Conservation (phyloP, 129 eudicot species). For the Flaveria brownii region DNA sequence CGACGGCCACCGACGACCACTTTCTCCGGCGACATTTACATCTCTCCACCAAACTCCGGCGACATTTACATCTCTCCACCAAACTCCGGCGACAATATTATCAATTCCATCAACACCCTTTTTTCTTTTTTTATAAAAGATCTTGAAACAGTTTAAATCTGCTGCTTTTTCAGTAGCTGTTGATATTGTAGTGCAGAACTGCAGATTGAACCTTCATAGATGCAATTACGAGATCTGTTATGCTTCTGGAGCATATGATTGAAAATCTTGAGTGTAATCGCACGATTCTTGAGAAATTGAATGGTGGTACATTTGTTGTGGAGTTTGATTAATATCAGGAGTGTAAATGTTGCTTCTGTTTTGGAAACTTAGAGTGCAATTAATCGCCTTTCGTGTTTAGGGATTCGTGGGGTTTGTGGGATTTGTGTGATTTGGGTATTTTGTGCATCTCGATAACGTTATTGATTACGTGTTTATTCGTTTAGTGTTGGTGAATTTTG, state of each 20-base stretch:
- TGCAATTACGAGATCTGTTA: slow-evolving; percentile 24
- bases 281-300: not conserved
- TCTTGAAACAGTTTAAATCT: slow-evolving; percentile 6
- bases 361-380: slow-evolving; percentile 10
- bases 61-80: not conserved
- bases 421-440: not conserved
- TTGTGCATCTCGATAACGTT: slow-evolving; percentile 29
- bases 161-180: slow-evolving; percentile 14
- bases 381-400: not conserved
- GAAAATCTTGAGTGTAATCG: slow-evolving; percentile 17
- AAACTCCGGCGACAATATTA: slow-evolving; percentile 7
- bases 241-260: not conserved
- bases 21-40: slow-evolving; percentile 34
- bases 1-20: slow-evolving; percentile 44
- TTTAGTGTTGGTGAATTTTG: slow-evolving; percentile 1
- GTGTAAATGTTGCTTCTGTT: slow-evolving; percentile 14
- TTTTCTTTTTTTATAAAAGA: not conserved
- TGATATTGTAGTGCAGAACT: not conserved
- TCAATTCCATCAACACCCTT: not conserved
- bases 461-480: not conserved
- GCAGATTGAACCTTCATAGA: slow-evolving; percentile 2
- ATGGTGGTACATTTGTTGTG: slow-evolving; percentile 20
- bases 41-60: not conserved
- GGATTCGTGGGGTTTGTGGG: no score
- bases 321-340: slow-evolving; percentile 5